Conservation (phyloP, 371 early-diverging fungal species). For the Fennellomyces sp. region DNA sequence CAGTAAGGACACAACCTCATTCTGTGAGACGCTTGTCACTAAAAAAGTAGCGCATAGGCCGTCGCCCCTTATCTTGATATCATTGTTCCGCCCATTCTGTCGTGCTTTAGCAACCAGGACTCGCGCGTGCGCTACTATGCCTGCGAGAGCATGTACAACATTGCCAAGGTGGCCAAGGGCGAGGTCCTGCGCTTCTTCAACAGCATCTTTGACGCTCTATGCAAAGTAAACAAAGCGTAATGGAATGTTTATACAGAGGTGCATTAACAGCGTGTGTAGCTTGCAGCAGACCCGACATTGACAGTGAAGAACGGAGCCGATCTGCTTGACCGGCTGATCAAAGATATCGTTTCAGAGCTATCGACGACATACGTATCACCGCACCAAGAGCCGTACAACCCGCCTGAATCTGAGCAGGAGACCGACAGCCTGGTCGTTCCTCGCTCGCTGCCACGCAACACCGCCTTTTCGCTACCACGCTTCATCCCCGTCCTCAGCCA, state of each 20-base stretch:
- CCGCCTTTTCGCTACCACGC: conserved; percentile 81
- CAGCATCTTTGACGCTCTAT: conserved; percentile 90
- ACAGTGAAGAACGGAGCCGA: conserved; percentile 90
- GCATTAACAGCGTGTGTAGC: too few species aligned
- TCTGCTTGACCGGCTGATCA: conserved; percentile 85
- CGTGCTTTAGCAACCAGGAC: conserved; percentile 87
- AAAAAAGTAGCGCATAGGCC: too few species aligned
- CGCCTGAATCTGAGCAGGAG: conserved; percentile 22
- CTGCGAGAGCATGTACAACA: conserved; percentile 95
- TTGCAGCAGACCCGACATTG: conserved; percentile 81
- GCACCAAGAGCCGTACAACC: conserved; percentile 32
- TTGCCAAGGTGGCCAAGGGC: conserved; percentile 89
- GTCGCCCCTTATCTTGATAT: conserved; percentile 72
- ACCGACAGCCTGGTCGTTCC: conserved; percentile 18
- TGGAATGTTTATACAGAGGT: background rate
- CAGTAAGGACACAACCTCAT: conserved; percentile 57
- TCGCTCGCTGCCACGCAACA: conserved; percentile 29
- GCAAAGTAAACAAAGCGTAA: conserved; percentile 61
- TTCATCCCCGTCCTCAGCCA: conserved; percentile 90
- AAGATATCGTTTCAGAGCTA: conserved; percentile 91
- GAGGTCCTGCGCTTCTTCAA: conserved; percentile 87
- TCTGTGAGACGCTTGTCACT: too few species aligned
- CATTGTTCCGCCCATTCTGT: conserved; percentile 88
- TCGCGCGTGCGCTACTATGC: conserved; percentile 92
- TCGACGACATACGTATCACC: conserved; percentile 66